A percentile compares a stretch with the other conserved stretches of the same genome.
phyloP scores from a whole-genome alignment of 352 stramenopile genomes.

The Pythium monospermum region DNA sequence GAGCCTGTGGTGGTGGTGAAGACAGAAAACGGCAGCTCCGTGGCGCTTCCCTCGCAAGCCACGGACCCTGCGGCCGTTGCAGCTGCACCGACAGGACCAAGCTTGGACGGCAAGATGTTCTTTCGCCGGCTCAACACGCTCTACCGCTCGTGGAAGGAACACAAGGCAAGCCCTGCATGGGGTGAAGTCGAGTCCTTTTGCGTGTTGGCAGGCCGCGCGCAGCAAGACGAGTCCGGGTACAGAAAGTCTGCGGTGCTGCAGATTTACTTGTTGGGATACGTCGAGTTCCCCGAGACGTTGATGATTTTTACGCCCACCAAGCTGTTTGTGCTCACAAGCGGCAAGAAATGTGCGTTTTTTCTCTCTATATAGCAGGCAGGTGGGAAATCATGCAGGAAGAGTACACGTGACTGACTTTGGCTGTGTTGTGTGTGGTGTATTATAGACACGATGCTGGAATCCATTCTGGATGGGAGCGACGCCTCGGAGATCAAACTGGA shows the following conservation, averaged over 20 bases:
- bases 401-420: background rate
- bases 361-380: conserved; percentile 88
- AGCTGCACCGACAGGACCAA: conserved; percentile 8
- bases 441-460: conserved; percentile 71
- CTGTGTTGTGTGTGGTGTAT: conserved; percentile 4
- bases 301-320: conserved; percentile 86
- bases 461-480: conserved; percentile 56
- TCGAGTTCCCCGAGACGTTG: conserved; percentile 91
- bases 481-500: conserved; percentile 71
- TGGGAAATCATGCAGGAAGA: conserved; percentile 8
- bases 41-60: too few species aligned
- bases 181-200: conserved; percentile 69
- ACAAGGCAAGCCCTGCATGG: conserved; percentile 47
- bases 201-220: conserved; percentile 72
- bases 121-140: conserved; percentile 77
- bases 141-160: conserved; percentile 63
- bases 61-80: too few species aligned
- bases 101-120: conserved; percentile 62
- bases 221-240: conserved; percentile 84
- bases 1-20: conserved; percentile 29
- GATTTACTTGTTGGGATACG: conserved; percentile 88
- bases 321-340: conserved; percentile 83
- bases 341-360: conserved; percentile 85
- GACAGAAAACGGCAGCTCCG: conserved; percentile 19
- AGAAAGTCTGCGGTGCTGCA: conserved; percentile 87